Evolutionary conservation across 2,329 filamentous ascomycete genomes (phyloP), one percentile per base, ranked within the genome.

Genomic region (Paraconiothyrium sp.): DNA sequence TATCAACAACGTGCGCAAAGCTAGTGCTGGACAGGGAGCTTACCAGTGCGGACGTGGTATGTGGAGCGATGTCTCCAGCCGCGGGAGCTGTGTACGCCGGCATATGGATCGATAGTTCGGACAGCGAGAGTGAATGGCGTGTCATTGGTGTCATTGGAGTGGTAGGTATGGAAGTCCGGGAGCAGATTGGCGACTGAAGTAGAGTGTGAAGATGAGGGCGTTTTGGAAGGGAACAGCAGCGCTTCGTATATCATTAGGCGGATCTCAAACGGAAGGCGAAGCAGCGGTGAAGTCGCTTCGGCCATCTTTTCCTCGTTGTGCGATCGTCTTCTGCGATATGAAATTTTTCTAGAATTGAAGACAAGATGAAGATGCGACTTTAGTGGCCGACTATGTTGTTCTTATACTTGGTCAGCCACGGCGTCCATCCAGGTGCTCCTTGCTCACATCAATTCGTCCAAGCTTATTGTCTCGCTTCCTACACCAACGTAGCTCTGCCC

Each of bases 241-340:
- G 75, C 61, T 66, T 77, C 74, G 66, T 84, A 84, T 58, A 84
- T 83, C 58, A 81, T 78, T 5, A 84, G 74, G 6, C 82, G 75
- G 47, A 84, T 78, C 65, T 84, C 82, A 4, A 79, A 69, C 2
- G 82, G 82, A 5, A 84, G 71, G 8, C 78, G 77, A n/a, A 83
- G 72, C 39, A 84, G 77, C 2, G 73, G 75, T 47, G 77, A 77
- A 14, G 66, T 58, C 50, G 64, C 57, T 35, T 62, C 49, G 30
- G 24, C 32, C 41, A 66, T 44, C 20, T 54, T 41, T 34, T 20
- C n/a, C 30, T 4, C 24, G 9, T 20, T 20, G n/a, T 3, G 48
- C 3, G 10, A 35, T 6, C 34, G 4, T 34, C 10, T 34, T 22
- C n/a, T 50, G 14, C 27, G 16, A 34, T 3, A 4, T 35, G 34